A percentile compares a stretch with the other conserved stretches of the same genome.
phyloP scores from a whole-genome alignment of 257 asterid genomes.

The Penstemon eatonii region DNA sequence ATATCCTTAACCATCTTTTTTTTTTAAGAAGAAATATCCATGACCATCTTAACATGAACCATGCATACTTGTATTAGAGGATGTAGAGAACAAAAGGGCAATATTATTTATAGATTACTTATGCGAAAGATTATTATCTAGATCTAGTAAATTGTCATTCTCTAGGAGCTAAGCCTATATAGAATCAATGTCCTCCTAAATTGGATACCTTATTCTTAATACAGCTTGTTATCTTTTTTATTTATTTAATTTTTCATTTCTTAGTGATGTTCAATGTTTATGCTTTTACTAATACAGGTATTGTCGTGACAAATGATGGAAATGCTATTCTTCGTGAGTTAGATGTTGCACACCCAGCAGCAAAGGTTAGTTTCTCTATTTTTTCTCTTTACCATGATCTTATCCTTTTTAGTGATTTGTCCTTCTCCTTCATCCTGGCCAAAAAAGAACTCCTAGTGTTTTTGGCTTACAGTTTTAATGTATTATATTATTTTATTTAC shows the following conservation, averaged over 20 bases:
- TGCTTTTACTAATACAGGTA: constrained; percentile 50
- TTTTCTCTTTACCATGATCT: not conserved
- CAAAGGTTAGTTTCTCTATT: constrained; percentile 53
- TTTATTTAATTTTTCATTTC: not conserved
- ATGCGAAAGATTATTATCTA: not conserved
- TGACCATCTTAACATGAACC: constrained; percentile 15
- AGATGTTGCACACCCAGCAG: constrained; percentile 96
- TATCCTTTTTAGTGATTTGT: not conserved
- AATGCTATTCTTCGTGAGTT: constrained; percentile 94
- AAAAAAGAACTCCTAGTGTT: not conserved
- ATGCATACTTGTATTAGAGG: constrained; percentile 11
- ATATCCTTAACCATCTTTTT: not conserved
- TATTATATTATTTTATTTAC: no score
- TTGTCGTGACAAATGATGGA: constrained; percentile 96
- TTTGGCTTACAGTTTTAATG: not conserved
- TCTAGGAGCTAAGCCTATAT: no score
- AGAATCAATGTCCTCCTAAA: not conserved
- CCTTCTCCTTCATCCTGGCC: not conserved
- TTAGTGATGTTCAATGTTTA: not conserved
- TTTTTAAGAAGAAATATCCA: no score
- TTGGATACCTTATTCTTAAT: not conserved
- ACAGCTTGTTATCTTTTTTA: not conserved
- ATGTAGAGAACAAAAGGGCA: not conserved
- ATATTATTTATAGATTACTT: constrained; percentile 7
- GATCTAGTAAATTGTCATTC: no score